Evolutionary conservation across 2,329 filamentous ascomycete genomes (phyloP).

Genomic region (Colletotrichum lentis): DNA sequence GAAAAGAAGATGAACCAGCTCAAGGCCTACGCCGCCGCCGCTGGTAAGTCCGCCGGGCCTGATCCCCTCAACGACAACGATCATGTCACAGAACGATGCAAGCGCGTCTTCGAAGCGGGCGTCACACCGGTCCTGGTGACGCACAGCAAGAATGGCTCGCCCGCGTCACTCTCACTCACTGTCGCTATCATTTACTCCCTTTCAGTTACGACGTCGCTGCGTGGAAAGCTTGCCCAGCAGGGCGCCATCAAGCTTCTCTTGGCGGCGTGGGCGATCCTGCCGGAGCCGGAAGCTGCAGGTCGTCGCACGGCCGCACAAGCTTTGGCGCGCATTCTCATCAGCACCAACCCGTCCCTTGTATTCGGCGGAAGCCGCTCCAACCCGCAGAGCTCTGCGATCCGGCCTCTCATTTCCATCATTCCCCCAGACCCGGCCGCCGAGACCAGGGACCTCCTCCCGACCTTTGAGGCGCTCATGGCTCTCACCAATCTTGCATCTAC

Average conservation of each 20-base stretch:
- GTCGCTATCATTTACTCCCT: slow-evolving; percentile 81
- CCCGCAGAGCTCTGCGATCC: slow-evolving; percentile 80
- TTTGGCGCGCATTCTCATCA: slow-evolving; percentile 85
- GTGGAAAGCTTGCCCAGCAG: slow-evolving; percentile 87
- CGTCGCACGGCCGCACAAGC: slow-evolving; percentile 77
- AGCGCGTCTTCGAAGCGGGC: slow-evolving; percentile 79
- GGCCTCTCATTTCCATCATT: slow-evolving; percentile 80
- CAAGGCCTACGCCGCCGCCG: slow-evolving; percentile 91
- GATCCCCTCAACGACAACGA: slow-evolving; percentile 79
- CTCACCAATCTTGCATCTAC: slow-evolving; percentile 92
- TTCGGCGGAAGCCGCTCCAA: slow-evolving; percentile 81
- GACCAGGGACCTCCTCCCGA: slow-evolving; percentile 80
- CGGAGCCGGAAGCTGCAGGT: slow-evolving; percentile 56
- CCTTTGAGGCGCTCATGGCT: slow-evolving; percentile 89
- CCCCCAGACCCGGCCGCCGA: slow-evolving; percentile 68
- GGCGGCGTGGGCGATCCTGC: slow-evolving; percentile 70
- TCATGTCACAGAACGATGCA: slow-evolving; percentile 78
- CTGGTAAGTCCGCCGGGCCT: slow-evolving; percentile 68
- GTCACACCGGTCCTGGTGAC: slow-evolving; percentile 79
- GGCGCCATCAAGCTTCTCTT: slow-evolving; percentile 89
- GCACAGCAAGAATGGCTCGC: slow-evolving; percentile 76
- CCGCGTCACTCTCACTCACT: slow-evolving; percentile 74
- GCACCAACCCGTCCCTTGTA: slow-evolving; percentile 82
- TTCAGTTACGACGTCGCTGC: slow-evolving; percentile 74
- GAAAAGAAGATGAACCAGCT: slow-evolving; percentile 91